A percentile compares a stretch with the other conserved stretches of the same genome.
phyloP scores from a whole-genome alignment of 768 basidiomycete species.

The Hygrocybe punicea region DNA sequence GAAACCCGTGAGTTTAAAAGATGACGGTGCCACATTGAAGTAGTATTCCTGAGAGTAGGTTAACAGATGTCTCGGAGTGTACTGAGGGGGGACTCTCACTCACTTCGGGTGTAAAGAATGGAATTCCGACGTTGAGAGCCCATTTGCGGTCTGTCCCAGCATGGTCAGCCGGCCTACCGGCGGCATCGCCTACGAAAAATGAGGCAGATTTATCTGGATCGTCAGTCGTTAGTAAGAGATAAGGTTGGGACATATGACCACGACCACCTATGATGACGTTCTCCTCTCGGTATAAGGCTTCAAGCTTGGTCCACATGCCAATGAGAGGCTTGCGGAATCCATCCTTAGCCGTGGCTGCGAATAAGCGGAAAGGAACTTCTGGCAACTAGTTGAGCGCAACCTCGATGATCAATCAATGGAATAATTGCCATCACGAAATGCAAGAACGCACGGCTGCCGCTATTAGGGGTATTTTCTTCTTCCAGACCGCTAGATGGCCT shows the following conservation, averaged over 20 bases:
- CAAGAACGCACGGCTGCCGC: conserved; percentile 51
- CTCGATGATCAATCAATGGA: not conserved
- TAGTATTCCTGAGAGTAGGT: conserved; percentile 66
- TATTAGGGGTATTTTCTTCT: conserved; percentile 68
- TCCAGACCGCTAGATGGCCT: conserved; percentile 58
- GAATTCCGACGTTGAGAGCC: conserved; percentile 70
- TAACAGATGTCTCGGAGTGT: not conserved
- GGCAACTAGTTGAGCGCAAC: conserved; percentile 48
- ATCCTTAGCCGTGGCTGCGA: conserved; percentile 75
- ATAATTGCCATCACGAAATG: not conserved
- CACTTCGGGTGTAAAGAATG: conserved; percentile 85
- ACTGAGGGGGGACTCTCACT: not conserved
- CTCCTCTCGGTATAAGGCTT: conserved; percentile 55
- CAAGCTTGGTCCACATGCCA: conserved; percentile 79
- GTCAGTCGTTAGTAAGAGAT: not conserved
- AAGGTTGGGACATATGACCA: not conserved
- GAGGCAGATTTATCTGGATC: conserved; percentile 57
- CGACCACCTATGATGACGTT: conserved; percentile 59
- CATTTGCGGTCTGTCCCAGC: conserved; percentile 82
- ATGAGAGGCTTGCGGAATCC: conserved; percentile 81
- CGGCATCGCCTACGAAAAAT: conserved; percentile 88
- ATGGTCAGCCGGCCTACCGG: conserved; percentile 74
- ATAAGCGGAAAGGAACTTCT: conserved; percentile 68
- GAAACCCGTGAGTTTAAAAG: conserved; percentile 62
- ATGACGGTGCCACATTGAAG: conserved; percentile 47